Percentiles rank a stretch among this genome's conserved stretches.
Evolutionary conservation across 2,329 filamentous ascomycete genomes (phyloP).

Genomic region (Metarhizium anisopliae): DNA sequence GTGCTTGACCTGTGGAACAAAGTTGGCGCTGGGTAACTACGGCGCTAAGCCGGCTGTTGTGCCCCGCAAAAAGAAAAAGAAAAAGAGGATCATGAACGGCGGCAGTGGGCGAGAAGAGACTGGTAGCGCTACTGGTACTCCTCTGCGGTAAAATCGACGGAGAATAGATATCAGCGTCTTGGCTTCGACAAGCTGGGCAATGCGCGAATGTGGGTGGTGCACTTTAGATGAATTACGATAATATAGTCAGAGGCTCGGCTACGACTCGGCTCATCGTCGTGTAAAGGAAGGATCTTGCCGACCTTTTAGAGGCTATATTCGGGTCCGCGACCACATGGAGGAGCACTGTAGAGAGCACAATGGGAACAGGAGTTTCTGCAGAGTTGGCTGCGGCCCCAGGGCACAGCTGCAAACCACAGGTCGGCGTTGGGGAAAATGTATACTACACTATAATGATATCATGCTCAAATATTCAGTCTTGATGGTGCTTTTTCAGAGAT

Average conservation of each 20-base stretch:
- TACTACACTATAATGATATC: not conserved
- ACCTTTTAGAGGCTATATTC: too few species aligned
- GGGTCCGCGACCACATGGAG: too few species aligned
- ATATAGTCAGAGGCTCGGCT: too few species aligned
- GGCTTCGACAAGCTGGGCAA: too few species aligned
- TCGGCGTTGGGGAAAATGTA: not conserved
- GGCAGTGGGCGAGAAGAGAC: constrained; percentile 46
- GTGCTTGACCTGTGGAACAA: constrained; percentile 78
- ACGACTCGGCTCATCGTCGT: too few species aligned
- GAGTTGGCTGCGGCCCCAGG: too few species aligned
- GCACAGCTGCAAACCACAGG: not conserved
- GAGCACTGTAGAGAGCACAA: too few species aligned
- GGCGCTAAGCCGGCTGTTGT: constrained; percentile 70
- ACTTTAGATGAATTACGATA: too few species aligned
- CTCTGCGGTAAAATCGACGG: constrained; percentile 30
- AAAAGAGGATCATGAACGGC: constrained; percentile 50
- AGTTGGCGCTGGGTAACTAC: constrained; percentile 66
- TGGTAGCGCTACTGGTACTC: constrained; percentile 51
- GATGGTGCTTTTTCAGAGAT: not conserved
- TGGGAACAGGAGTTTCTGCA: too few species aligned
- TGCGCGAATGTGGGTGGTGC: too few species aligned
- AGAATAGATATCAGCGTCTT: not conserved
- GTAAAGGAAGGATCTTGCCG: too few species aligned
- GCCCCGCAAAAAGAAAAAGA: constrained; percentile 64
- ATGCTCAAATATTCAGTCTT: not conserved